Conservation (phyloP, 176 grass and related monocot genomes). For the Oryza nivara region DNA sequence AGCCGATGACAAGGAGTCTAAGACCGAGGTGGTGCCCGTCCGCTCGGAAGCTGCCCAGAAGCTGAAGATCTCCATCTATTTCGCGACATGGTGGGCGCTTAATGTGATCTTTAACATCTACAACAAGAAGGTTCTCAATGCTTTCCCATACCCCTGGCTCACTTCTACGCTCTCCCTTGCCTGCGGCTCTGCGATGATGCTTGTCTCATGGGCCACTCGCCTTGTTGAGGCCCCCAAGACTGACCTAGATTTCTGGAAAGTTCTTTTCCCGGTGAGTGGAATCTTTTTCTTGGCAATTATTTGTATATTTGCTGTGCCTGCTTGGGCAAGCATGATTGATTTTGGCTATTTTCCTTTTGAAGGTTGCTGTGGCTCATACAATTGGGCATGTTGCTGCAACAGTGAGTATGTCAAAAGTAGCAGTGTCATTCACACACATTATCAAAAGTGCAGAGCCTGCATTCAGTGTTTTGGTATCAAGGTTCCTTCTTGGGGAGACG, state of each 20-base stretch:
- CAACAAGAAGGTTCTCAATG: conserved; percentile 96
- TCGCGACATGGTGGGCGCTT: conserved; percentile 92
- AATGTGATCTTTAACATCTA: conserved; percentile 99
- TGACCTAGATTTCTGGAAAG: conserved; percentile 86
- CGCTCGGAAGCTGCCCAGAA: conserved; percentile 51
- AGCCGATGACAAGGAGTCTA: conserved; percentile 58
- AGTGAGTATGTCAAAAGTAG: conserved; percentile 95
- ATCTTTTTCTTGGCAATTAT: not conserved
- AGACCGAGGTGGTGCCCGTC: conserved; percentile 36
- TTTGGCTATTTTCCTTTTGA: conserved; percentile 30
- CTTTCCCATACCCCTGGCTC: conserved; percentile 94
- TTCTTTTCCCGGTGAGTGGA: conserved; percentile 73
- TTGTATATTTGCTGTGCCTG: not conserved
- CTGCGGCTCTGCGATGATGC: conserved; percentile 79
- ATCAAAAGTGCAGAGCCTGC: conserved; percentile 97
- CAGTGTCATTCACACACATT: conserved; percentile 97
- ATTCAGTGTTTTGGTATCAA: conserved; percentile 92
- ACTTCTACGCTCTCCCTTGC: conserved; percentile 84
- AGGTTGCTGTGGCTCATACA: conserved; percentile 92
- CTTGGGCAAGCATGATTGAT: conserved; percentile 37
- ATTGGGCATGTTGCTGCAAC: conserved; percentile 94
- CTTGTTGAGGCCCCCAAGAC: conserved; percentile 82
- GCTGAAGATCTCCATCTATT: conserved; percentile 88
- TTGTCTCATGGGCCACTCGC: conserved; percentile 76
- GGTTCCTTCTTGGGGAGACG: conserved; percentile 75